Evolutionary conservation across 2,329 filamentous ascomycete genomes (phyloP).

Genomic region (Hymenotorrendiella dingleyae): DNA sequence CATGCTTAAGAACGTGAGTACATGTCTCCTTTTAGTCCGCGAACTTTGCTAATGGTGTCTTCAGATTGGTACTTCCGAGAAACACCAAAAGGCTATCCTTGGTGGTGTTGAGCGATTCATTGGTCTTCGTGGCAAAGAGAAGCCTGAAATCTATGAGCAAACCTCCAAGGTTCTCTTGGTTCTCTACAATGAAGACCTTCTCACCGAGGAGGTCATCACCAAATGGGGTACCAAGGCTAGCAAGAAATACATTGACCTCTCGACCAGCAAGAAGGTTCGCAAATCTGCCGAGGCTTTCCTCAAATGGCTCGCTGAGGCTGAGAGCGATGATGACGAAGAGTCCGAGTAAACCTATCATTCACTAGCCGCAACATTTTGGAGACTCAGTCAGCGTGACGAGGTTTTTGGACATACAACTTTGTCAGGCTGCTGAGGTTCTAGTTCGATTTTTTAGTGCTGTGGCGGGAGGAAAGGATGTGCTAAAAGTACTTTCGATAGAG

Average conservation of each 20-base stretch:
- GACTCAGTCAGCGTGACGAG: too few relatives aligned
- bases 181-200: conserved; percentile 85
- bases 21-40: background rate
- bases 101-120: conserved; percentile 93
- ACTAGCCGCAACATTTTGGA: too few relatives aligned
- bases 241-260: conserved; percentile 94
- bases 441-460: too few relatives aligned
- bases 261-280: conserved; percentile 89
- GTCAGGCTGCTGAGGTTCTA: too few relatives aligned
- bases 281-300: conserved; percentile 92
- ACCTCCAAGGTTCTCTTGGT: conserved; percentile 83
- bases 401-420: too few relatives aligned
- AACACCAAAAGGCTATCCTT: conserved; percentile 91
- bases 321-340: conserved; percentile 57
- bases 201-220: conserved; percentile 81
- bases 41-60: conserved; percentile 14
- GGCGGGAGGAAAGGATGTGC: too few relatives aligned
- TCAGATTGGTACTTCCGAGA: conserved; percentile 81
- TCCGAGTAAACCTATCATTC: too few relatives aligned
- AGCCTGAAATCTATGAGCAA: conserved; percentile 70
- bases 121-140: conserved; percentile 62
- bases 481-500: too few relatives aligned
- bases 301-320: conserved; percentile 85
- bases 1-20: conserved; percentile 79
- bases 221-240: conserved; percentile 92